A percentile compares a stretch with the other conserved stretches of the same genome.
Evolutionary conservation across 1,139 yeast genomes (phyloP).

Genomic region (Candida sojae): DNA sequence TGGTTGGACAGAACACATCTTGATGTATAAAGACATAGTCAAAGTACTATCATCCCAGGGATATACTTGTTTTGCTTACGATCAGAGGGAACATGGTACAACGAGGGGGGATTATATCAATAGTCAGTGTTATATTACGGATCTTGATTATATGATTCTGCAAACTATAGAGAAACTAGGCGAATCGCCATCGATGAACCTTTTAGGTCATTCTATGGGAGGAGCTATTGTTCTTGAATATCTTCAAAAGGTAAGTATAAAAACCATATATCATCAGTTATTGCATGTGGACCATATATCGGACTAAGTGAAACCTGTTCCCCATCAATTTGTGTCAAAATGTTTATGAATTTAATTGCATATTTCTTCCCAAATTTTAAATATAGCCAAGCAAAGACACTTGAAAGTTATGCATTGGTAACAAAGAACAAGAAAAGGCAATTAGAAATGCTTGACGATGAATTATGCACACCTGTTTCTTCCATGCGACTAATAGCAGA

Average conservation of each 20-base stretch:
- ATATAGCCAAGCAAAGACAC: constrained; percentile 15
- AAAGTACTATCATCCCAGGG: constrained; percentile 20
- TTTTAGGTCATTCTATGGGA: constrained; percentile 26
- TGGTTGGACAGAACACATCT: constrained; percentile 26
- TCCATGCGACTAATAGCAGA: constrained; percentile 21
- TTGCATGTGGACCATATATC: constrained; percentile 22
- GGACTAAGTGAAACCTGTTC: constrained; percentile 16
- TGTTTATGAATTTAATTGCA: not conserved
- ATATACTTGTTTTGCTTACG: constrained; percentile 21
- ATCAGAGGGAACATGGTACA: constrained; percentile 24
- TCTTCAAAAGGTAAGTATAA: constrained; percentile 20
- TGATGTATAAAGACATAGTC: constrained; percentile 21
- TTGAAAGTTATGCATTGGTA: constrained; percentile 14
- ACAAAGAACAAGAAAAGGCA: constrained; percentile 21
- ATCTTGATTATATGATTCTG: constrained; percentile 22
- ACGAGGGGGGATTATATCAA: constrained; percentile 17
- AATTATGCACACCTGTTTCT: constrained; percentile 18
- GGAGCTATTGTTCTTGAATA: constrained; percentile 23
- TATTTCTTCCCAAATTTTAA: constrained; percentile 10
- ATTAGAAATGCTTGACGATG: constrained; percentile 19
- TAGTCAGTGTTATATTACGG: constrained; percentile 15
- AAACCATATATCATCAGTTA: constrained; percentile 13
- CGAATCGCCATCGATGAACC: constrained; percentile 5
- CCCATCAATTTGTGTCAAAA: not conserved
- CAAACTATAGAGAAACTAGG: constrained; percentile 6